Evolutionary conservation across 2,329 filamentous ascomycete genomes (phyloP).

Genomic region (Clonostachys solani): DNA sequence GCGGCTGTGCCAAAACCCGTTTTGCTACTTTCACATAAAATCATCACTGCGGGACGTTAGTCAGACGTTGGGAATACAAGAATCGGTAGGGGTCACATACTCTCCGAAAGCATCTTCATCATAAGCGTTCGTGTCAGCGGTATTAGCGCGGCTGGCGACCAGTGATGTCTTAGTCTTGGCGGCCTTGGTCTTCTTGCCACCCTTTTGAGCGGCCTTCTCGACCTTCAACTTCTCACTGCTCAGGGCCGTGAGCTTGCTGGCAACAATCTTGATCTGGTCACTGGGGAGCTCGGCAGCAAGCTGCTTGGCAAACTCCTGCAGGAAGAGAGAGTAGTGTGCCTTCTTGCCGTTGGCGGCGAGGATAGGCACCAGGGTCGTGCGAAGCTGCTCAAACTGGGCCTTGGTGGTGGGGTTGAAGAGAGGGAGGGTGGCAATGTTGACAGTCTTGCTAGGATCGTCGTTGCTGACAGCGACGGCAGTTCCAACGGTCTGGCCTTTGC

Average conservation of each 20-base stretch:
- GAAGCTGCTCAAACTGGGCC: constrained; percentile 76
- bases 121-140: constrained; percentile 72
- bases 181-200: constrained; percentile 94
- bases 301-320: constrained; percentile 86
- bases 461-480: constrained; percentile 65
- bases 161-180: constrained; percentile 91
- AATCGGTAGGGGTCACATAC: constrained; percentile 44
- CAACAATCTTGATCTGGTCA: constrained; percentile 95
- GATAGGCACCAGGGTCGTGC: constrained; percentile 74
- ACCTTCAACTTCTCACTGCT: constrained; percentile 99
- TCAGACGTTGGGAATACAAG: neutral
- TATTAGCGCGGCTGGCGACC: constrained; percentile 57
- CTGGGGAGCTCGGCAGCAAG: constrained; percentile 83
- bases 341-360: constrained; percentile 76
- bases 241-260: constrained; percentile 80
- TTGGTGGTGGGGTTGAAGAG: constrained; percentile 90
- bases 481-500: constrained; percentile 62
- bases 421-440: constrained; percentile 76
- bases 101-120: constrained; percentile 80
- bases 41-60: constrained; percentile 49
- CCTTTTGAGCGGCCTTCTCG: constrained; percentile 91
- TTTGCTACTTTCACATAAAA: constrained; percentile 61
- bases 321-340: constrained; percentile 83
- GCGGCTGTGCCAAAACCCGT: too few species aligned
- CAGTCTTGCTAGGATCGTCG: constrained; percentile 69